These are phyloP conservation scores for Fusarium subtropicale DNA, from an alignment of 2,329 filamentous ascomycete species.

Conservation along the genomic window DNA sequence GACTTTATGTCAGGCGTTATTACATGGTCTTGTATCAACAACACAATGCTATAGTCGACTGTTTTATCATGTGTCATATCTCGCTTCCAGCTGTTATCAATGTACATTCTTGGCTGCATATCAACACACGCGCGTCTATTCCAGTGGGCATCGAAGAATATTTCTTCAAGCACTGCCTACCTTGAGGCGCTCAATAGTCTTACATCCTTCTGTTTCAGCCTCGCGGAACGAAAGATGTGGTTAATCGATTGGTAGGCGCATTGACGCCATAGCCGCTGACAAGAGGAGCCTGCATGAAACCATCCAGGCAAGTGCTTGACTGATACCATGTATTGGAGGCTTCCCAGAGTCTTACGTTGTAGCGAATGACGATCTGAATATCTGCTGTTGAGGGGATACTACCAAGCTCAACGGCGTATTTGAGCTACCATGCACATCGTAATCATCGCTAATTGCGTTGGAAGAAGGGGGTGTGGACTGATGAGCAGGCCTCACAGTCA, in stretches of 20 bases:
- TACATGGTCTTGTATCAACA: background rate
- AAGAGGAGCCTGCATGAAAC: constrained; percentile 21
- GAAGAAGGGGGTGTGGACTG: too few species aligned
- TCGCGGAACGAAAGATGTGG: background rate
- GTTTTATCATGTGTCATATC: background rate
- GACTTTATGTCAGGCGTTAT: background rate
- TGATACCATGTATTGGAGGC: background rate
- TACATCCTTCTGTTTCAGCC: background rate
- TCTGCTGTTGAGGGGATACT: background rate
- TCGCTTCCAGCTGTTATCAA: background rate
- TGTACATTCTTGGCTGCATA: background rate
- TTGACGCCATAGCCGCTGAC: constrained; percentile 6
- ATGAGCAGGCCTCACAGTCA: too few species aligned
- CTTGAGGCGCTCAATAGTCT: background rate
- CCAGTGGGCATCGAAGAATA: background rate
- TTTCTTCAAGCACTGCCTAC: background rate
- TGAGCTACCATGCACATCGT: constrained; percentile 24
- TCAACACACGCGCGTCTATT: background rate
- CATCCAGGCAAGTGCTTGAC: background rate
- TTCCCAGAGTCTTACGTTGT: background rate
- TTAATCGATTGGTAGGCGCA: background rate
- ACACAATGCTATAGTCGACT: background rate
- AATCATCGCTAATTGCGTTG: constrained; percentile 27
- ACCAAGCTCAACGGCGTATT: constrained; percentile 5
- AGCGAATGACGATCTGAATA: constrained; percentile 29